Conservation (phyloP, 169 alveolate species). For the Eimeria maxima region DNA sequence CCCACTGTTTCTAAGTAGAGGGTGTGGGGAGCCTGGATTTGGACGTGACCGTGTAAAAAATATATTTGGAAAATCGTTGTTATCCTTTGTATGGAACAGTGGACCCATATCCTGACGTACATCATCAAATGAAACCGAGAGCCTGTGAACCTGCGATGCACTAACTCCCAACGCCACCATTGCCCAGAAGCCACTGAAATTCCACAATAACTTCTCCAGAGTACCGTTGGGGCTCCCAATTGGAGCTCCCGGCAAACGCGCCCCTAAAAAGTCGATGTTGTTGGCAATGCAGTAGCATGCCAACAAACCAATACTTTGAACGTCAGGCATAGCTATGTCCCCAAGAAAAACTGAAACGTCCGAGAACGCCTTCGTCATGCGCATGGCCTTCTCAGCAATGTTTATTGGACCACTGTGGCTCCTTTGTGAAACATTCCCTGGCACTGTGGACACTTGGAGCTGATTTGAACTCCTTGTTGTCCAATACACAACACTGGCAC, state of each 20-base stretch:
- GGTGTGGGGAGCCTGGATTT: not conserved
- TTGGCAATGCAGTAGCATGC: conserved; percentile 53
- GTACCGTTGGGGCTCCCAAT: not conserved
- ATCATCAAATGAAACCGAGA: conserved; percentile 21
- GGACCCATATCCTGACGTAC: conserved; percentile 1
- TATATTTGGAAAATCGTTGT: not conserved
- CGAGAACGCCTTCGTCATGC: not conserved
- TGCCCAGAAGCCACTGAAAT: conserved; percentile 72
- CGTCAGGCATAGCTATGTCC: conserved; percentile 81
- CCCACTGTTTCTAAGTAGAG: not conserved
- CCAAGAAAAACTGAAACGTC: not conserved
- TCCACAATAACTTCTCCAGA: conserved; percentile 38
- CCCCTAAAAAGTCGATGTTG: conserved; percentile 63
- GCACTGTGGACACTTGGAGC: not conserved
- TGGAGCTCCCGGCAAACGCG: conserved; percentile 51
- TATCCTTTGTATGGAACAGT: not conserved
- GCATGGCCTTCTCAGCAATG: not conserved
- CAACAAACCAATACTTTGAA: conserved; percentile 57
- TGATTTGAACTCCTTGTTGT: not conserved
- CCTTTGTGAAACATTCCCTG: not conserved
- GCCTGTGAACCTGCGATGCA: conserved; percentile 62
- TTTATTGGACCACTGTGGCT: not conserved
- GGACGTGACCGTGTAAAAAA: not conserved
- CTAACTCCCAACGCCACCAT: conserved; percentile 51
- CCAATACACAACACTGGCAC: conserved; percentile 16